phyloP scores from a whole-genome alignment of 331 rosid genomes.

The Dryas integrifolia region DNA sequence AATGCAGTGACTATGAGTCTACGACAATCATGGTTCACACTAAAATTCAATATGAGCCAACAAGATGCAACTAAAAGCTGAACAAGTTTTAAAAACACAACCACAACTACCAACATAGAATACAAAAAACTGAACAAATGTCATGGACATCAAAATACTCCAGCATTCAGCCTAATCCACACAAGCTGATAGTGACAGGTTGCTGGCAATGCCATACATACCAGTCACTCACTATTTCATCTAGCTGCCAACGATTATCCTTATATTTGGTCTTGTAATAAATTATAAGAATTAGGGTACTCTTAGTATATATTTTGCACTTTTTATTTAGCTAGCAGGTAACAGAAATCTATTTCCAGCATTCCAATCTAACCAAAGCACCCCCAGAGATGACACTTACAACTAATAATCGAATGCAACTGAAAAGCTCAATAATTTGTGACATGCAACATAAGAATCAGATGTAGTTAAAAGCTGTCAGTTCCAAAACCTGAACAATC shows the following conservation, averaged over 20 bases:
- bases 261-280: background rate
- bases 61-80: constrained; percentile 14
- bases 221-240: background rate
- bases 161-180: background rate
- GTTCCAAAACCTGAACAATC: constrained; percentile 91
- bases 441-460: constrained; percentile 29
- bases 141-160: background rate
- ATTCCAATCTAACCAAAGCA: background rate
- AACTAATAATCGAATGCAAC: constrained; percentile 7
- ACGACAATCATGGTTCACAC: no score
- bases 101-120: background rate
- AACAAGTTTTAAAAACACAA: background rate
- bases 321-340: background rate
- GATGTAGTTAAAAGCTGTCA: constrained; percentile 32
- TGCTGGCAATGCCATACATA: background rate
- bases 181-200: background rate
- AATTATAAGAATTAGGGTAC: background rate
- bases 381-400: background rate
- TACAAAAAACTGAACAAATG: background rate
- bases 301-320: constrained; percentile 3
- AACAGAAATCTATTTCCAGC: no score
- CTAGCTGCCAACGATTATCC: constrained; percentile 14
- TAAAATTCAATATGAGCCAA: background rate
- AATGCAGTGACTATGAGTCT: background rate
- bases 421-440: background rate